Evolutionary conservation across 257 asterid species (phyloP).

Genomic region (Fraxinus cuspidata): DNA sequence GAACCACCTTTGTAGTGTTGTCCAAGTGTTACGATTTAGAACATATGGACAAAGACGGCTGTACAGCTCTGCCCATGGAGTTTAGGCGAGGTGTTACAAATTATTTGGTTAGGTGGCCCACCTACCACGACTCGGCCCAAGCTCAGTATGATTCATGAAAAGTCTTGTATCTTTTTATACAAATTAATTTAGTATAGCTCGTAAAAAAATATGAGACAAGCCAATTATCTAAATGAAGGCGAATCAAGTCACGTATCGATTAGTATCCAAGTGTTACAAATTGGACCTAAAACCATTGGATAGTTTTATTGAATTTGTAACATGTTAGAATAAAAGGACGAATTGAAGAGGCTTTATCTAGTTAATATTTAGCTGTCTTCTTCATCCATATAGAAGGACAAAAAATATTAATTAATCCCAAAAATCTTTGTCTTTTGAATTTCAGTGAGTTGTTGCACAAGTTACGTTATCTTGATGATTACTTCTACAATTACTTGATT

Average conservation of each 20-base stretch:
- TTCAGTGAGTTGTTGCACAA: slow-evolving; percentile 16
- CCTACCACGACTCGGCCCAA: not conserved
- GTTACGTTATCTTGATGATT: slow-evolving; percentile 24
- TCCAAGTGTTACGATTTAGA: not conserved
- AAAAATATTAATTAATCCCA: slow-evolving; percentile 13
- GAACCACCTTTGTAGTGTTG: not conserved
- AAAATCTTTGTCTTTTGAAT: slow-evolving; percentile 27
- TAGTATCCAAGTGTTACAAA: too few relatives aligned
- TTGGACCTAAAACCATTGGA: too few relatives aligned
- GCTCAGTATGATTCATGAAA: not conserved
- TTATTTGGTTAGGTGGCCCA: not conserved
- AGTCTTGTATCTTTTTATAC: not conserved
- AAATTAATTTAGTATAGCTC: not conserved
- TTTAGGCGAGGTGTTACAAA: not conserved
- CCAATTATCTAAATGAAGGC: not conserved
- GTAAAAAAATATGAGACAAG: not conserved
- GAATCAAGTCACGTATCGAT: not conserved
- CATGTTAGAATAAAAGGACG: not conserved
- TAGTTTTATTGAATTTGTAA: not conserved
- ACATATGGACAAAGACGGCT: not conserved
- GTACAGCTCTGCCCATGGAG: not conserved
- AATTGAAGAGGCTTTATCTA: not conserved
- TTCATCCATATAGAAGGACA: not conserved
- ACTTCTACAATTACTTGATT: slow-evolving; percentile 8
- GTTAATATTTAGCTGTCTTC: not conserved